Base-by-base conservation (phyloP, 257 asterid genomes). In the Nemophila menziesii region DNA sequence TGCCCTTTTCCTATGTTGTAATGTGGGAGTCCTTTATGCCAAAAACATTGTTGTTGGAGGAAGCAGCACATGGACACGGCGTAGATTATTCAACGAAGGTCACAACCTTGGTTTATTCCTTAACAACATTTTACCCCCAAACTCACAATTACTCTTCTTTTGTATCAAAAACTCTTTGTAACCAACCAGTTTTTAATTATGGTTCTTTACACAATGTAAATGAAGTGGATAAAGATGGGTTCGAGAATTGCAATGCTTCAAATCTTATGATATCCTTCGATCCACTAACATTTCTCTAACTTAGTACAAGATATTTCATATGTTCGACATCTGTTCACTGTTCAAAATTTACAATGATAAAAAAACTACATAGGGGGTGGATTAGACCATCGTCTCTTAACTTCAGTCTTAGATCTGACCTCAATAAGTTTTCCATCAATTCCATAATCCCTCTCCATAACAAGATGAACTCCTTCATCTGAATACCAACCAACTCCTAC, bases 401-500 rank as follows among this genome's bases (percentile, higher is more conserved):
- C 72, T 70, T 90, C 99, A 26, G 94, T 64, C 63, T 85, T 90
- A 52, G 62, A 85, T 49, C 96, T 64, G 20, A 90, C 96, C 63
- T 90, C 99, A 74, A 65, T 85, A 39, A 90, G 87, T 56, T 85
- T 81, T 39, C 99, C 96, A 64, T 85, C 96, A 15, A 74, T 65
- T 54, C 95, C 99, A 52, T 85, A 90, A 48, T 85, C 96, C 60
- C 99, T 68, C 60, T 90, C 99, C 92, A 90, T 81, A 9, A 90
- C 99, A 46, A 81, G 93, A 67, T 85, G 85, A 39, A 85, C 65
- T 29, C 98, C 98, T 65, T 79, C 96, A 9, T 73, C 81, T 0
- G 98, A 90, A 57, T 85, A 90, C 98, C 98, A 90, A n/a, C 98
- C 98, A 18, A 77, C 83, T 11, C 98, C 98, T 38, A 90, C 56